Conservation (phyloP, 1,139 yeast species). For the Zygosaccharomyces sapae region DNA sequence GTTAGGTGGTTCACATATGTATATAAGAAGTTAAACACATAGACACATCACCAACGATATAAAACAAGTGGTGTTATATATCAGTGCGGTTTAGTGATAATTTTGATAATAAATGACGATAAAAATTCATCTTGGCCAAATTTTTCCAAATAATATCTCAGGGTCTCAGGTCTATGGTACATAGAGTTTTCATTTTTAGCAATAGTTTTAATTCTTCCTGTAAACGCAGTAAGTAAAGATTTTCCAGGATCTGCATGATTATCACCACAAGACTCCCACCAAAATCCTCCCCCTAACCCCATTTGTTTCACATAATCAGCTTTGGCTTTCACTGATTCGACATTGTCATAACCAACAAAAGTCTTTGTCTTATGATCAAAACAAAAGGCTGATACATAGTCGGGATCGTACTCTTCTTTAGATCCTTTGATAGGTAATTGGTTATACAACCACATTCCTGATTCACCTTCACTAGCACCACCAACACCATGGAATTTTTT, state of each 20-base stretch:
- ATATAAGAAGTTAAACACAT: constrained; percentile 5
- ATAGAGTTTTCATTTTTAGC: constrained; percentile 16
- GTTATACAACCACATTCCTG: constrained; percentile 55
- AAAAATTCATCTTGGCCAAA: constrained; percentile 23
- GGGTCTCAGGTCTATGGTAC: constrained; percentile 20
- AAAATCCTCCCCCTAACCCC: constrained; percentile 77
- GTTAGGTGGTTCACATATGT: constrained; percentile 7
- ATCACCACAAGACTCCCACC: constrained; percentile 94
- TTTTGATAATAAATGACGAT: constrained; percentile 9
- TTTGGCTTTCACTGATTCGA: constrained; percentile 50
- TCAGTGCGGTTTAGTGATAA: neutral
- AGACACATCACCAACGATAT: neutral
- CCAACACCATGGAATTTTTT: constrained; percentile 47
- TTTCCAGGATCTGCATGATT: constrained; percentile 31
- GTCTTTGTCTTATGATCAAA: constrained; percentile 41
- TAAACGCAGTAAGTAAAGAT: constrained; percentile 40
- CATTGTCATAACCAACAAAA: constrained; percentile 66
- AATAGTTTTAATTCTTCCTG: constrained; percentile 15
- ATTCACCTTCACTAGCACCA: constrained; percentile 42
- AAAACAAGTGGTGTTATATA: neutral
- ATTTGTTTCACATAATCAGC: constrained; percentile 51
- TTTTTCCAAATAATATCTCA: constrained; percentile 21
- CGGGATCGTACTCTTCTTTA: constrained; percentile 48
- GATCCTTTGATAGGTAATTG: constrained; percentile 45
- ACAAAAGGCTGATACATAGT: constrained; percentile 56